Evolutionary conservation across 2,329 filamentous ascomycete genomes (phyloP).

Genomic region (Eurotiales sp.): DNA sequence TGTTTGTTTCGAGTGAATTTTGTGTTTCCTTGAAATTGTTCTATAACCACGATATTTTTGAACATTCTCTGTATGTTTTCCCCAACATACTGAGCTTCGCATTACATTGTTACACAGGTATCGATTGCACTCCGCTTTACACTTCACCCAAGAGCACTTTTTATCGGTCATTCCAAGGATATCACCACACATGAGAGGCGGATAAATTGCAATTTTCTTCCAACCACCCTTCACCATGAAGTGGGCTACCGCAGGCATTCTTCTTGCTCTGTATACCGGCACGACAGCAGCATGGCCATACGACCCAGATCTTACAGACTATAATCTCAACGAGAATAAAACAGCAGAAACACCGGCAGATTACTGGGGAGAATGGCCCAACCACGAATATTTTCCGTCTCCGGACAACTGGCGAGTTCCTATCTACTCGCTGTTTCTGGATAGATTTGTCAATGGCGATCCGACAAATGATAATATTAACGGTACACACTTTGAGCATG

Average conservation of each 20-base stretch:
- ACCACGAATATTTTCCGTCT: constrained; percentile 52
- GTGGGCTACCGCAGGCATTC: constrained; percentile 15
- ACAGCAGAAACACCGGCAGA: constrained; percentile 54
- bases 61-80: not conserved
- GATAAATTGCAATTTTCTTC: not conserved
- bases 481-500: constrained; percentile 58
- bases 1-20: not conserved
- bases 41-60: not conserved
- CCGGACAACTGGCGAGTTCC: constrained; percentile 63
- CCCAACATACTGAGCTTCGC: no score
- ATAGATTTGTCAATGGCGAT: constrained; percentile 63
- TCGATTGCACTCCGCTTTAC: not conserved
- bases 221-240: constrained; percentile 7
- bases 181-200: constrained; percentile 4
- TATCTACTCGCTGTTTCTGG: constrained; percentile 62
- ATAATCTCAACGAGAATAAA: constrained; percentile 60
- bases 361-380: constrained; percentile 56
- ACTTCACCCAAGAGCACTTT: not conserved
- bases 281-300: constrained; percentile 43
- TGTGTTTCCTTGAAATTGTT: not conserved
- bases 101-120: no score
- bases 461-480: constrained; percentile 62
- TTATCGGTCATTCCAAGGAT: not conserved
- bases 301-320: constrained; percentile 49
- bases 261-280: constrained; percentile 27